Evolutionary conservation across 106 monocot genomes (phyloP).

Genomic region (Dendrobium officinale): DNA sequence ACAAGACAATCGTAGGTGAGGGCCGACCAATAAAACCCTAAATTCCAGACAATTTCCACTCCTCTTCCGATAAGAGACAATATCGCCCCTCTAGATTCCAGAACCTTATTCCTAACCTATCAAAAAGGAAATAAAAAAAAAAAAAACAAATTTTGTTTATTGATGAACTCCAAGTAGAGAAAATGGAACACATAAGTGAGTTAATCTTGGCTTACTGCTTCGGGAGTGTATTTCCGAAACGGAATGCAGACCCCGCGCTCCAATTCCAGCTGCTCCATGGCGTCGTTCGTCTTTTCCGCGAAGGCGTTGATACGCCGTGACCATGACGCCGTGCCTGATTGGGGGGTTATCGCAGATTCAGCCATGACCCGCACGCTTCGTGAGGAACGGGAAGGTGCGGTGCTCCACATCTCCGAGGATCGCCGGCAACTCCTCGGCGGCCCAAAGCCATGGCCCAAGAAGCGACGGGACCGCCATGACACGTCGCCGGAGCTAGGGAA

Average conservation of each 20-base stretch:
- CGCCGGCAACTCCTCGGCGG: not conserved
- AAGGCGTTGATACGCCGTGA: not conserved
- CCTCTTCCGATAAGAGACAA: conserved; percentile 68
- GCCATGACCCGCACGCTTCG: not conserved
- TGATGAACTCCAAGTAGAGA: not conserved
- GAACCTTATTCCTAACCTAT: conserved; percentile 72
- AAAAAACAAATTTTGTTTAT: not conserved
- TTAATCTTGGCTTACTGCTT: conserved; percentile 30
- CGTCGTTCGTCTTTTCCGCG: conserved; percentile 21
- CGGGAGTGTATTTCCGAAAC: conserved; percentile 84
- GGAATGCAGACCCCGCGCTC: conserved; percentile 97
- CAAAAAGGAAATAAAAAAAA: too few species aligned
- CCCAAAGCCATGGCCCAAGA: not conserved
- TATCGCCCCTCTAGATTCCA: conserved; percentile 61
- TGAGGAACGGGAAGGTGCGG: not conserved
- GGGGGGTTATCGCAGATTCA: not conserved
- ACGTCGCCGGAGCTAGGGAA: not conserved
- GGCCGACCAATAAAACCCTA: conserved; percentile 89
- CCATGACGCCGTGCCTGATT: not conserved
- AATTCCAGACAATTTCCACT: conserved; percentile 75
- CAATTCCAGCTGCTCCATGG: conserved; percentile 93
- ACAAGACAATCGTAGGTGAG: conserved; percentile 78
- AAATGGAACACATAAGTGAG: not conserved
- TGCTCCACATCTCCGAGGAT: not conserved
- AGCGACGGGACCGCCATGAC: too few species aligned